Conservation (phyloP, 2,329 filamentous ascomycete genomes). For the Pseudogymnoascus destructans region DNA sequence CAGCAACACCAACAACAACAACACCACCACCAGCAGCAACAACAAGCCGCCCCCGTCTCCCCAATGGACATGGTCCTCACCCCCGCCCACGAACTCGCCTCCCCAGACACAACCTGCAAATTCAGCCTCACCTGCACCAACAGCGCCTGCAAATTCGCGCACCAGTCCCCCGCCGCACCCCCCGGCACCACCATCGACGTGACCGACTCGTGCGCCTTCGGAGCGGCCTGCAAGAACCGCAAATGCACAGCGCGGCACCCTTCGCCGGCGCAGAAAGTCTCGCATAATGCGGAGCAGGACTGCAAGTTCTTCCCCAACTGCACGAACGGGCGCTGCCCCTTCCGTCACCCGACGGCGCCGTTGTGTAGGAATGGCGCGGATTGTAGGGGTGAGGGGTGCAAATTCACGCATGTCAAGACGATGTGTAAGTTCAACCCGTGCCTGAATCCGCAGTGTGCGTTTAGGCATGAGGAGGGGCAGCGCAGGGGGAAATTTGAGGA, state of each 20-base stretch:
- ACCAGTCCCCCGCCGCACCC: constrained; percentile 83
- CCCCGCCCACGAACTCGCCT: constrained; percentile 42
- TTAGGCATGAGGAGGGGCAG: constrained; percentile 72
- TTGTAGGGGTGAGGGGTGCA: constrained; percentile 70
- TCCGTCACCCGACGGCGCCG: constrained; percentile 77
- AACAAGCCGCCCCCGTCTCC: constrained; percentile 15
- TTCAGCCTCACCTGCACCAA: constrained; percentile 85
- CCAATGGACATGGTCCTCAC: constrained; percentile 51
- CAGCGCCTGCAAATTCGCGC: constrained; percentile 80
- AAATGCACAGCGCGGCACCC: constrained; percentile 90
- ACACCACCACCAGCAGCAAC: constrained; percentile 13
- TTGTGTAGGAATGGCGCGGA: constrained; percentile 84
- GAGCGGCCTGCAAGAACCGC: constrained; percentile 85
- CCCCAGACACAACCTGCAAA: constrained; percentile 63
- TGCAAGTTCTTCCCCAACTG: constrained; percentile 90
- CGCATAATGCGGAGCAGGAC: constrained; percentile 70
- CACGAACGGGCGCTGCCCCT: constrained; percentile 75
- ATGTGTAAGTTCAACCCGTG: constrained; percentile 88
- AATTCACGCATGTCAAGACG: constrained; percentile 75
- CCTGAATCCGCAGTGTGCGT: constrained; percentile 67
- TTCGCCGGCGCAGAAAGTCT: constrained; percentile 67
- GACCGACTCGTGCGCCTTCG: constrained; percentile 68
- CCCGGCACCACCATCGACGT: constrained; percentile 66
- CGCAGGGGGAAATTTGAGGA: constrained; percentile 67
- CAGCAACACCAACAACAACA: constrained; percentile 14